phyloP scores from a whole-genome alignment of 306 rosid species.

The Leucaena leucocephala region DNA sequence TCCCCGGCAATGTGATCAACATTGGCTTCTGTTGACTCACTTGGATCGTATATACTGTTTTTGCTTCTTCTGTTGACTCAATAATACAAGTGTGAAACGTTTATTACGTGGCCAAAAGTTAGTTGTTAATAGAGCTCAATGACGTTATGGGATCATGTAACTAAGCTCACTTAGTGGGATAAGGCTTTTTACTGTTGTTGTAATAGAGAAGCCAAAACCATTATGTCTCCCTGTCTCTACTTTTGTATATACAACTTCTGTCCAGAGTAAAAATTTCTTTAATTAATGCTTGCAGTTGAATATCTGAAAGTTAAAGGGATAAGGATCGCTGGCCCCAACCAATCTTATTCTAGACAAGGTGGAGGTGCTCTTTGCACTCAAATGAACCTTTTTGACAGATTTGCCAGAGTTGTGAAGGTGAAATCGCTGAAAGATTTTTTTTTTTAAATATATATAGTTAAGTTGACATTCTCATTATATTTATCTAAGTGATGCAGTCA shows the following conservation, averaged over 20 bases:
- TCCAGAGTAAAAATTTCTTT: not conserved
- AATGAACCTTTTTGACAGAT: constrained; percentile 88
- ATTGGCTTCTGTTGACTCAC: not conserved
- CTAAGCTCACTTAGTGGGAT: not conserved
- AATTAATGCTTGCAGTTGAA: constrained; percentile 22
- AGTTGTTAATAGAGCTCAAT: not conserved
- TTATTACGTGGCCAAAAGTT: not conserved
- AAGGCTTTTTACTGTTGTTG: not conserved
- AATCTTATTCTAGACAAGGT: constrained; percentile 38
- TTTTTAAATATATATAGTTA: constrained; percentile 2
- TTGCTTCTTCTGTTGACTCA: not conserved
- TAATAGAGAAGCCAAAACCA: not conserved
- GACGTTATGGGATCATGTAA: not conserved
- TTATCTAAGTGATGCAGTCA: constrained; percentile 65
- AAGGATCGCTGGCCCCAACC: constrained; percentile 47
- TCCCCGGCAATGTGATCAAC: not conserved
- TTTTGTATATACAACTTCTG: not conserved
- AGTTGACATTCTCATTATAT: constrained; percentile 30
- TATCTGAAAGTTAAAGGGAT: constrained; percentile 50
- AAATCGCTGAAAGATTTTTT: constrained; percentile 28
- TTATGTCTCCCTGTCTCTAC: not conserved
- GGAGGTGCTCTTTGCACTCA: constrained; percentile 80
- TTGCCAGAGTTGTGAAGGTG: constrained; percentile 90
- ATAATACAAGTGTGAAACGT: not conserved
- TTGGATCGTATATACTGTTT: not conserved